These are phyloP conservation scores for Imleria badia DNA, from an alignment of 768 basidiomycete species.

Conservation along the genomic window DNA sequence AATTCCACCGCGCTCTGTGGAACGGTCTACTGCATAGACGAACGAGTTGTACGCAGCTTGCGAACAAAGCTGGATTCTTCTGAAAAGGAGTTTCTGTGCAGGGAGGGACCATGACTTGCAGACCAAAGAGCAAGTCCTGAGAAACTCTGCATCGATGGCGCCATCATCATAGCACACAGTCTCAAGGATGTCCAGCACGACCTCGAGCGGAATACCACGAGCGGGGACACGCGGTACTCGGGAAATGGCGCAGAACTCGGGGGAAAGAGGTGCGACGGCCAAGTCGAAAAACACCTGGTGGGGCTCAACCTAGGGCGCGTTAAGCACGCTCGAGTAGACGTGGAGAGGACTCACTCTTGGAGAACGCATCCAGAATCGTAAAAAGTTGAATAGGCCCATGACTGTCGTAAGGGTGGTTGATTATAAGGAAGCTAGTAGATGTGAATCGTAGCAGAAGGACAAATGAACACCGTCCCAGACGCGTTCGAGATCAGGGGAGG, in stretches of 20 bases:
- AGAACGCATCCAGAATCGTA: slow-evolving; percentile 19
- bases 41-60: slow-evolving; percentile 57
- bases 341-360: slow-evolving; percentile 23
- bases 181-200: slow-evolving; percentile 64
- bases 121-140: slow-evolving; percentile 59
- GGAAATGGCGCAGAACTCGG: slow-evolving; percentile 14
- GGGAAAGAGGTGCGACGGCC: slow-evolving; percentile 27
- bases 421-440: slow-evolving; percentile 21
- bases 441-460: slow-evolving; percentile 17
- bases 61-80: slow-evolving; percentile 52
- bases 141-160: slow-evolving; percentile 39
- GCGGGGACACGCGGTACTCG: slow-evolving; percentile 22
- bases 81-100: slow-evolving; percentile 66
- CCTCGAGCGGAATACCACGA: slow-evolving; percentile 56
- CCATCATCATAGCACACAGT: slow-evolving; percentile 44
- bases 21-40: slow-evolving; percentile 46
- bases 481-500: slow-evolving; percentile 18
- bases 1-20: slow-evolving; percentile 46
- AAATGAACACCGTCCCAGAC: slow-evolving; percentile 24
- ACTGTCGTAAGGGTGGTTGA: slow-evolving; percentile 21
- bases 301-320: slow-evolving; percentile 28
- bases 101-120: slow-evolving; percentile 65
- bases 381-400: slow-evolving; percentile 29
- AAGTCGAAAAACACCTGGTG: slow-evolving; percentile 43
- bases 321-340: not conserved